These are phyloP conservation scores for Sporothrix inflata DNA, from an alignment of 2,329 filamentous ascomycete genomes.

Conservation along the genomic window DNA sequence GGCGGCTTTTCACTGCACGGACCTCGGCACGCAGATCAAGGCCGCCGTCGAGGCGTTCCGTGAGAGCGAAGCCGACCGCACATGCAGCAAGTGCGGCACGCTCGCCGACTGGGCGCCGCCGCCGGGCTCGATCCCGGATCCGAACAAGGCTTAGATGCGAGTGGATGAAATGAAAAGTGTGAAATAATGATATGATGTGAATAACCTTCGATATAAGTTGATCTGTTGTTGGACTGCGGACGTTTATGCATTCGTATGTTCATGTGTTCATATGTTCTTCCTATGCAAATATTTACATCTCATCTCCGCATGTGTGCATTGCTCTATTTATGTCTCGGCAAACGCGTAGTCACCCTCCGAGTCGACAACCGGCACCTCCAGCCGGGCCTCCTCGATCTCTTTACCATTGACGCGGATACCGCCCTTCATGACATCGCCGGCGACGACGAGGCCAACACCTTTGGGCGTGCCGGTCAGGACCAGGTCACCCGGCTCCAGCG, in stretches of 20 bases:
- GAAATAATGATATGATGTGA: background rate
- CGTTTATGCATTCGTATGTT: background rate
- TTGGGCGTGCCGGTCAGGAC: slow-evolving; percentile 97
- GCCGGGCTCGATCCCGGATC: slow-evolving; percentile 61
- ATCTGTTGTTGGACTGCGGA: background rate
- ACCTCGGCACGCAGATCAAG: slow-evolving; percentile 94
- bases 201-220: background rate
- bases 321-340: slow-evolving; percentile 62
- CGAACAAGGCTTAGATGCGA: slow-evolving; percentile 52
- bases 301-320: slow-evolving; percentile 19
- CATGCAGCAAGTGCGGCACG: slow-evolving; percentile 74
- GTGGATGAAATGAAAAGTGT: background rate
- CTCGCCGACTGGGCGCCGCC: slow-evolving; percentile 63
- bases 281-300: slow-evolving; percentile 15
- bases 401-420: slow-evolving; percentile 78
- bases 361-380: slow-evolving; percentile 83
- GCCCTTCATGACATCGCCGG: slow-evolving; percentile 85
- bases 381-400: slow-evolving; percentile 80
- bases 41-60: slow-evolving; percentile 83
- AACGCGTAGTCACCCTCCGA: slow-evolving; percentile 78
- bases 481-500: slow-evolving; percentile 86
- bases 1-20: slow-evolving; percentile 82
- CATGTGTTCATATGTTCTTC: slow-evolving; percentile 2
- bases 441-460: slow-evolving; percentile 83
- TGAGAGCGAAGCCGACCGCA: slow-evolving; percentile 66